phyloP scores from a whole-genome alignment of 2,329 filamentous ascomycete species.

The Aspergillus sp. region DNA sequence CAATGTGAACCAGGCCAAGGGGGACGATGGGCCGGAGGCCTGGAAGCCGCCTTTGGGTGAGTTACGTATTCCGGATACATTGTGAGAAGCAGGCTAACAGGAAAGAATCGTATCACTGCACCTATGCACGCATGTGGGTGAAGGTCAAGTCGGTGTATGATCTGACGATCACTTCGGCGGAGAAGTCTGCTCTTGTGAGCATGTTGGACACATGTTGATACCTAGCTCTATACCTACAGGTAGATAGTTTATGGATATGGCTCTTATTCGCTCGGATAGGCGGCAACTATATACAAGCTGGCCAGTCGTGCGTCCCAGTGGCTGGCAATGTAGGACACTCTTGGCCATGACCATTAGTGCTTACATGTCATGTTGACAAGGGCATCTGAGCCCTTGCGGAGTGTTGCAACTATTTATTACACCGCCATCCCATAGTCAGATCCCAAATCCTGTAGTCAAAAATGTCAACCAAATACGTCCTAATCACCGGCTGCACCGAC shows the following conservation, averaged over 20 bases:
- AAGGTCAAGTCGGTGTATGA: slow-evolving; percentile 72
- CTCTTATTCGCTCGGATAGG: no score
- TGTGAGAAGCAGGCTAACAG: slow-evolving; percentile 10
- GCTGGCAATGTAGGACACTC: not conserved
- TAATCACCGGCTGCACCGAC: slow-evolving; percentile 39
- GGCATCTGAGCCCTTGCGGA: no score
- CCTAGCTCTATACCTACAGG: no score
- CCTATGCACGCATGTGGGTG: slow-evolving; percentile 73
- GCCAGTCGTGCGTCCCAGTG: no score
- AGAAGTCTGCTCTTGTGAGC: slow-evolving; percentile 64
- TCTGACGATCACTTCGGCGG: slow-evolving; percentile 66
- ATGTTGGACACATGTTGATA: slow-evolving; percentile 64
- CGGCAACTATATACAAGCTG: no score
- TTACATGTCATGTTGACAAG: not conserved
- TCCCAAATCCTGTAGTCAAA: not conserved
- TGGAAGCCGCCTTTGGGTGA: slow-evolving; percentile 70
- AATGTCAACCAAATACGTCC: slow-evolving; percentile 13
- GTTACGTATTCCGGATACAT: slow-evolving; percentile 7
- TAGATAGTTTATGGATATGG: not conserved
- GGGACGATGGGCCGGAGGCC: slow-evolving; percentile 68
- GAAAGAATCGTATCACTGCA: slow-evolving; percentile 66
- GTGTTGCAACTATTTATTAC: no score
- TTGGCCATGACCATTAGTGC: not conserved
- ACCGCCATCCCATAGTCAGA: not conserved
- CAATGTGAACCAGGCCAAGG: slow-evolving; percentile 69